Conservation (phyloP, 164 flowering plant species). For the Stephania cephalantha region DNA sequence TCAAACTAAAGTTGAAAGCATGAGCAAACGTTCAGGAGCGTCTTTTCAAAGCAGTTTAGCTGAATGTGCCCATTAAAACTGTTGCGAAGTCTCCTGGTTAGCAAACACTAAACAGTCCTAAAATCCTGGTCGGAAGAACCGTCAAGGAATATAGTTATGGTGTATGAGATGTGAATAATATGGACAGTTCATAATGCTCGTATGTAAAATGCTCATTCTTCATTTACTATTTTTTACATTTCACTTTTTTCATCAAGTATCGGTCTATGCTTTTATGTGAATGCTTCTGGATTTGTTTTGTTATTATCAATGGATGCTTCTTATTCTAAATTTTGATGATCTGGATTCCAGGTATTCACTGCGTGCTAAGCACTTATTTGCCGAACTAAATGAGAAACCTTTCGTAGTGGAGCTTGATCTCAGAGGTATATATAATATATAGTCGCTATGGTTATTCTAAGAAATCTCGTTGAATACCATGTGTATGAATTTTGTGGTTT, state of each 20-base stretch:
- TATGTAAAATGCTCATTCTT: background rate
- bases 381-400: constrained; percentile 64
- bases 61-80: background rate
- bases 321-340: background rate
- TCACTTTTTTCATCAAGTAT: background rate
- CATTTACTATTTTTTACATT: background rate
- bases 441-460: background rate
- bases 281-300: background rate
- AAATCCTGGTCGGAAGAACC: no score
- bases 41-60: background rate
- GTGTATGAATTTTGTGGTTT: background rate
- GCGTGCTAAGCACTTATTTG: constrained; percentile 68
- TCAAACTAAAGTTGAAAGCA: background rate
- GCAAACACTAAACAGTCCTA: background rate
- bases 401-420: constrained; percentile 87
- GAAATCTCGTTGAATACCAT: background rate
- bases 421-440: constrained; percentile 45
- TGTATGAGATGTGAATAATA: no score
- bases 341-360: constrained; percentile 50
- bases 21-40: background rate
- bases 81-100: background rate
- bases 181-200: no score
- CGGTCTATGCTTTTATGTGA: no score
- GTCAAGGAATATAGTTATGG: no score
- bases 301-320: background rate